Conservation (phyloP, 2,329 filamentous ascomycete species). For the Alternaria alternata region DNA sequence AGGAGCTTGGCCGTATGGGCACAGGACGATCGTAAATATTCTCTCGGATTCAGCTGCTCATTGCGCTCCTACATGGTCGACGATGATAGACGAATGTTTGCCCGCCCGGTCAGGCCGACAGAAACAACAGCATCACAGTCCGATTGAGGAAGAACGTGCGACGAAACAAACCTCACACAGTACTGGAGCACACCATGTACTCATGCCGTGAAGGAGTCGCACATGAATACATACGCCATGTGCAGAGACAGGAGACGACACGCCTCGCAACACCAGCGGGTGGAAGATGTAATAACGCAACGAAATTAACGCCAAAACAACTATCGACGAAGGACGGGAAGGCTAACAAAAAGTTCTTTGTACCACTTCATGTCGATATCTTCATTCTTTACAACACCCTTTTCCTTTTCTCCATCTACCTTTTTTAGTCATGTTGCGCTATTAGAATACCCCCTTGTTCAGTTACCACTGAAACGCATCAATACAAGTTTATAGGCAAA, state of each 20-base stretch:
- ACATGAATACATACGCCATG: not conserved
- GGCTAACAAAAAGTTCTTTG: not conserved
- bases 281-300: constrained; percentile 5
- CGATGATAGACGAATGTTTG: not conserved
- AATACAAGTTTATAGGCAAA: not conserved
- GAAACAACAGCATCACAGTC: not conserved
- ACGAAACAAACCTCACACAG: not conserved
- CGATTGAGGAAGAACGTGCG: not conserved
- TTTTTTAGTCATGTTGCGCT: constrained; percentile 1
- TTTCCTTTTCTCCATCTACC: not conserved
- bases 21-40: constrained; percentile 34
- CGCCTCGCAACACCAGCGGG: not conserved
- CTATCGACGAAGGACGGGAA: constrained; percentile 2
- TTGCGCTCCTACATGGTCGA: not conserved
- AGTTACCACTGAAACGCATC: not conserved
- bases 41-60: not conserved
- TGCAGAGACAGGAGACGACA: not conserved
- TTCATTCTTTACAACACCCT: constrained; percentile 3
- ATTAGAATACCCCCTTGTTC: constrained; percentile 2
- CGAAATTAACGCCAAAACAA: constrained; percentile 18
- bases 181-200: not conserved
- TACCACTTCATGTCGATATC: not conserved
- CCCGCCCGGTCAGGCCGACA: not conserved
- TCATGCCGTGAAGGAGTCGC: not conserved
- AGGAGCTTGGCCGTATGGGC: constrained; percentile 40